Conservation (phyloP, 768 basidiomycete genomes). For the Cubamyces sp. region DNA sequence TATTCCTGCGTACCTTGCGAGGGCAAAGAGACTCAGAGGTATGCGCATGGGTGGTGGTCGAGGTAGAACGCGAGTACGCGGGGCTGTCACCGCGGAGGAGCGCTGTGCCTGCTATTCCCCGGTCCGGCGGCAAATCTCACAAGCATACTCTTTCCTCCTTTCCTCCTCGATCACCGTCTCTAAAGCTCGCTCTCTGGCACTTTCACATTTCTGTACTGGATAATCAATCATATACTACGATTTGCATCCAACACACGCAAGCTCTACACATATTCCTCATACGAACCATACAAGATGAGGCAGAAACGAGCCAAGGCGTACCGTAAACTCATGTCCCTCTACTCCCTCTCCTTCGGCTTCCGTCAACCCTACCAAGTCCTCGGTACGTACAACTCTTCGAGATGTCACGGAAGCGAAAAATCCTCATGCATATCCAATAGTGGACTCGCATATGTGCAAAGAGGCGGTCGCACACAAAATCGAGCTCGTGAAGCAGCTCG, state of each 20-base stretch:
- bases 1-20: no score
- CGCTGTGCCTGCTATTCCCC: background rate
- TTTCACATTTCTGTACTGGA: no score
- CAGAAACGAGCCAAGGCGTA: conserved; percentile 96
- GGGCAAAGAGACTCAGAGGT: no score
- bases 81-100: background rate
- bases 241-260: background rate
- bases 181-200: background rate
- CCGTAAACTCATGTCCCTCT: conserved; percentile 91
- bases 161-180: background rate
- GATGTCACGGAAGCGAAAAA: no score
- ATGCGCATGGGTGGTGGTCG: conserved; percentile 25
- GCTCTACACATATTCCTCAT: background rate
- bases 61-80: conserved; percentile 8
- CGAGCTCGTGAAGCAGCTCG: conserved; percentile 77
- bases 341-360: conserved; percentile 86
- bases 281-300: conserved; percentile 59
- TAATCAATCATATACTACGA: background rate
- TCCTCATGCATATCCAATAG: conserved; percentile 41
- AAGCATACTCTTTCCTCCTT: background rate
- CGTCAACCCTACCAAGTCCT: conserved; percentile 93
- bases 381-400: conserved; percentile 46
- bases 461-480: conserved; percentile 67
- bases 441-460: conserved; percentile 86
- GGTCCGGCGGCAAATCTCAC: conserved; percentile 19